Evolutionary conservation across 2,329 filamentous ascomycete species (phyloP).

Genomic region (Harringtonia lauricola): DNA sequence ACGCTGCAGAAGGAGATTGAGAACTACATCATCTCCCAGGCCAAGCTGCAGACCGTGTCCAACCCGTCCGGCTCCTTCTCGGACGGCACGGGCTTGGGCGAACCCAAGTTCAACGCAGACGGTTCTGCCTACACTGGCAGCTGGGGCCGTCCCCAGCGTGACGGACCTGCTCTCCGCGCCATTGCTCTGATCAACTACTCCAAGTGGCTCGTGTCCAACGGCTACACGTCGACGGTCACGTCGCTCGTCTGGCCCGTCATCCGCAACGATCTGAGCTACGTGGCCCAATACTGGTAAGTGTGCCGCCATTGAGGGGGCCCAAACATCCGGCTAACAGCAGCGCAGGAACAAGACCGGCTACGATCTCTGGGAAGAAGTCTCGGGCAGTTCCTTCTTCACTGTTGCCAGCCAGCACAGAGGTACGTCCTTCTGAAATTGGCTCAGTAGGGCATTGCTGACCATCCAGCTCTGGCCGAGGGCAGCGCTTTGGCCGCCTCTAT

Average conservation of each 20-base stretch:
- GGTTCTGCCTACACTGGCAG: conserved; percentile 49
- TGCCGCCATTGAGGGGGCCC: no score
- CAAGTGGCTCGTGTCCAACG: conserved; percentile 53
- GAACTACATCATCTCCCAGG: conserved; percentile 58
- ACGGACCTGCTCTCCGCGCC: conserved; percentile 67
- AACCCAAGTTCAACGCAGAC: conserved; percentile 64
- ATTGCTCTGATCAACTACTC: conserved; percentile 63
- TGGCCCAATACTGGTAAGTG: conserved; percentile 52
- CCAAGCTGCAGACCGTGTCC: conserved; percentile 51
- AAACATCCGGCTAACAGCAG: no score
- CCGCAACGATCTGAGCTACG: conserved; percentile 64
- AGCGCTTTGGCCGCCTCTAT: conserved; percentile 52
- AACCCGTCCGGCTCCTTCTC: conserved; percentile 56
- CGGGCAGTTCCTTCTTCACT: conserved; percentile 72
- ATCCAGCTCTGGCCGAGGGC: conserved; percentile 50
- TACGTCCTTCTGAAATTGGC: no score
- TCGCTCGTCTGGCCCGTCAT: conserved; percentile 61
- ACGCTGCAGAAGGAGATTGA: conserved; percentile 48
- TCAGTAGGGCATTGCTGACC: no score
- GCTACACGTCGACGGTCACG: conserved; percentile 44
- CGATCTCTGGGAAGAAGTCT: conserved; percentile 77
- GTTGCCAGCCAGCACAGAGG: conserved; percentile 53
- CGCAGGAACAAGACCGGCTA: conserved; percentile 47
- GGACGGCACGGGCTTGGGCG: conserved; percentile 47
- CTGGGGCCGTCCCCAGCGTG: conserved; percentile 70